Evolutionary conservation across 768 basidiomycete species (phyloP), one percentile per base, ranked within the genome.

Genomic region (Sutorius australiensis): DNA sequence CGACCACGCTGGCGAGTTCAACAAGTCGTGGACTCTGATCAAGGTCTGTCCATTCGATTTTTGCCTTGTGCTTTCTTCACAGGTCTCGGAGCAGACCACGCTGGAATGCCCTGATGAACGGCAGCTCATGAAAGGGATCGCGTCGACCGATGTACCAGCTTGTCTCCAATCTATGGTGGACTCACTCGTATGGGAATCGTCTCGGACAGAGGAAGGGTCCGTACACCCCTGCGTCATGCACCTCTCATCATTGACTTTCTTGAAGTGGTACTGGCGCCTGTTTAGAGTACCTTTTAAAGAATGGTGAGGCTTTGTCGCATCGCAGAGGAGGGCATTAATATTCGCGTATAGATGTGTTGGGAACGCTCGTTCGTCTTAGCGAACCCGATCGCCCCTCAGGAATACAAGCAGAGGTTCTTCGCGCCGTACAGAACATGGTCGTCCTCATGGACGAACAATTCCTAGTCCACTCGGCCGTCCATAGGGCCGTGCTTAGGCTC

Each of bases 381-480:
- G 88, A 94, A 64, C 68, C 80, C 0, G 94, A 98, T 67, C 78
- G 88, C 24, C 94, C 92, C 1, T 80, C 82, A 38, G 95, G 94
- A n/a, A 86, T 93, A 58, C 91, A 95, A 67, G 90, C 87, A 38
- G 89, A 93, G 65, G 91, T 95, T 12, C 77, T 98, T 32, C 81
- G 86, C 27, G 79, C 89, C 1, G 89, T 95, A 13, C 89, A 91
- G 60, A 92, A 92, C 60, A 89, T 97, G 80, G 87, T 98, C 12
- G 83, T 94, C 8, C 80, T 92, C 13, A 78, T 98, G 50, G 93
- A 97, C 55, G 93, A 97, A 64, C 89, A 89, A 59, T 97, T 98
- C 62, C 82, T 98, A 17, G 87, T 95, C 5, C 93, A 95, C 62
- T 89, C 91, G 9, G 90, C 84, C 1, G 87, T 95, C 0, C 94